These are phyloP conservation scores for Fusarium camptoceras DNA, from an alignment of 2,329 filamentous ascomycete genomes.

Conservation along the genomic window DNA sequence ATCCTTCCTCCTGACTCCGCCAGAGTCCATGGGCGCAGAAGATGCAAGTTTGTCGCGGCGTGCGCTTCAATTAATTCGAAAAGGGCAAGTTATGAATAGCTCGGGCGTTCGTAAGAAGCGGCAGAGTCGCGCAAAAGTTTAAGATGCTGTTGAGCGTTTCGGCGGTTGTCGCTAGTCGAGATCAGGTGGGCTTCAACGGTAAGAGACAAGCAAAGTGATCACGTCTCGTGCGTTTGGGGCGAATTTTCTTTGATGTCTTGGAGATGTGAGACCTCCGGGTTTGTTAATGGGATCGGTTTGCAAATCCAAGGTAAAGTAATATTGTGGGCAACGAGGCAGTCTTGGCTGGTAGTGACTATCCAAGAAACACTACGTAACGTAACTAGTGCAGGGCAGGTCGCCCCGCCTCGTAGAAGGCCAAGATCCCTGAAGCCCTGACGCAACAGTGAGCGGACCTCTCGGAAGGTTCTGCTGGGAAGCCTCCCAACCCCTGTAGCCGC, in stretches of 20 bases:
- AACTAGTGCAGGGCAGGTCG: slow-evolving; percentile 22
- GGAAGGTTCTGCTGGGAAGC: slow-evolving; percentile 26
- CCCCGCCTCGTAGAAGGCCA: slow-evolving; percentile 27
- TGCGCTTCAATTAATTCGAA: slow-evolving; percentile 19
- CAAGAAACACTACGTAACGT: slow-evolving; percentile 42
- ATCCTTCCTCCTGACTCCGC: slow-evolving; percentile 82
- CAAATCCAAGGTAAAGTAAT: slow-evolving; percentile 10
- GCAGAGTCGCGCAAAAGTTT: slow-evolving; percentile 20
- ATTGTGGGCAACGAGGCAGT: slow-evolving; percentile 30
- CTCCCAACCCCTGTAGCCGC: slow-evolving; percentile 29
- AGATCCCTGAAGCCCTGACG: slow-evolving; percentile 35
- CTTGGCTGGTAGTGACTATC: slow-evolving; percentile 27
- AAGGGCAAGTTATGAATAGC: slow-evolving; percentile 2
- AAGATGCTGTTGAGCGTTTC: not conserved
- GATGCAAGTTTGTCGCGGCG: slow-evolving; percentile 24
- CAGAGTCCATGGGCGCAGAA: slow-evolving; percentile 60
- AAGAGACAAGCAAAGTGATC: slow-evolving; percentile 14
- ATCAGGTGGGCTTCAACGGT: slow-evolving; percentile 29
- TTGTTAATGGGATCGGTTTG: slow-evolving; percentile 1
- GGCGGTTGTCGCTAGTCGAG: slow-evolving; percentile 4
- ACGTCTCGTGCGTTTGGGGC: slow-evolving; percentile 25
- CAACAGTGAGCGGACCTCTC: slow-evolving; percentile 34
- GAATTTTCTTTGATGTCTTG: slow-evolving; percentile 27
- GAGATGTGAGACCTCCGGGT: slow-evolving; percentile 23
- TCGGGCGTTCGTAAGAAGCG: slow-evolving; percentile 2